Evolutionary conservation across 371 early-diverging fungal genomes (phyloP).

Genomic region (Mucor velutinosus): DNA sequence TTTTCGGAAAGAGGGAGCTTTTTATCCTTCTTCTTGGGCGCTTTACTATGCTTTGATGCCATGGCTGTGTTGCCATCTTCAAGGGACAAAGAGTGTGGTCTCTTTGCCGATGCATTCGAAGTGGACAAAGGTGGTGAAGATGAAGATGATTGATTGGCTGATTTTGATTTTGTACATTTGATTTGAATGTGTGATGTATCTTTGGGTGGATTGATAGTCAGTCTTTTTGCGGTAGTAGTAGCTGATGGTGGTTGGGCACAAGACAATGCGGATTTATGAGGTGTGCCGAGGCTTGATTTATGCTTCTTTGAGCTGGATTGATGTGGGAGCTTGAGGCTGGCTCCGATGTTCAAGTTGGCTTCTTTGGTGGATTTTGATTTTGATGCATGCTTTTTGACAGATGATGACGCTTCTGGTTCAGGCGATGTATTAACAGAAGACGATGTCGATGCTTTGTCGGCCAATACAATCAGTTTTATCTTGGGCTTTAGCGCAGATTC

Average conservation of each 20-base stretch:
- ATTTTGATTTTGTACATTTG: not conserved
- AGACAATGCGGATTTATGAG: too few relatives aligned
- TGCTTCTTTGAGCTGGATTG: not conserved
- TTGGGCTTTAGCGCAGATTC: not conserved
- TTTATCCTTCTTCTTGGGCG: not conserved
- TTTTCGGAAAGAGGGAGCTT: not conserved
- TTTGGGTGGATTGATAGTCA: not conserved
- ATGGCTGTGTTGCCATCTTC: not conserved
- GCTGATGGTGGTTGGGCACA: too few relatives aligned
- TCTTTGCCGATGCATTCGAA: not conserved
- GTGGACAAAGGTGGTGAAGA: not conserved
- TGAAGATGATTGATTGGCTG: not conserved
- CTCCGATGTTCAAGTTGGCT: not conserved
- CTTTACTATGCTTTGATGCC: not conserved
- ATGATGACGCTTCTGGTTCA: not conserved
- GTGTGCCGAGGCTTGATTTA: not conserved
- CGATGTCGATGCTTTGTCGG: not conserved
- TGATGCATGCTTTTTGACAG: not conserved
- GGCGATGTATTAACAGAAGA: not conserved
- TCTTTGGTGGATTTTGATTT: not conserved
- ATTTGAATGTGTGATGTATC: not conserved
- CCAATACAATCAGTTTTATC: not conserved
- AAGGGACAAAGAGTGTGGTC: too few relatives aligned
- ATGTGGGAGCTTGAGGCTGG: not conserved
- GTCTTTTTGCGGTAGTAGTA: not conserved